A percentile compares a stretch with the other conserved stretches of the same genome.
Evolutionary conservation across 768 basidiomycete genomes (phyloP).

Genomic region (Russula sp.): DNA sequence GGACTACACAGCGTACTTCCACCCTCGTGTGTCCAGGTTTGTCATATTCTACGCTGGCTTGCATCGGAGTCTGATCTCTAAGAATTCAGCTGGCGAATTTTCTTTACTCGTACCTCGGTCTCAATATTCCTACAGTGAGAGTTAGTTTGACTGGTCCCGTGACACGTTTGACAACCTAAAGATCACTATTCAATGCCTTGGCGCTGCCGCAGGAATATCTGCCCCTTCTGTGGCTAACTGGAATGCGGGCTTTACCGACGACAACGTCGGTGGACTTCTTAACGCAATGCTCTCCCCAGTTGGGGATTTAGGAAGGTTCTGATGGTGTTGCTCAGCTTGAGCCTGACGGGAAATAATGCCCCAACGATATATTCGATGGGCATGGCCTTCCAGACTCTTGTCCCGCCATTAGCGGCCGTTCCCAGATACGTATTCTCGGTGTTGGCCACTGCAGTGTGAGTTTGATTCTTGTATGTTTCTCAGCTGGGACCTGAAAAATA

Average conservation of each 20-base stretch:
- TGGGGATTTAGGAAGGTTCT: constrained; percentile 70
- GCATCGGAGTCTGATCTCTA: neutral
- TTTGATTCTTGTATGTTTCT: neutral
- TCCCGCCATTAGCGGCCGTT: constrained; percentile 55
- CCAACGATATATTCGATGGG: constrained; percentile 80
- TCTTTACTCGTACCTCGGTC: constrained; percentile 63
- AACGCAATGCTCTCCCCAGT: constrained; percentile 59
- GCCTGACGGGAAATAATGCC: constrained; percentile 76
- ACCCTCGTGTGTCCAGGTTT: constrained; percentile 56
- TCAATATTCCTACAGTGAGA: constrained; percentile 58
- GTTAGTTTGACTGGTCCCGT: constrained; percentile 11
- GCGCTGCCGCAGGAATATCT: constrained; percentile 63
- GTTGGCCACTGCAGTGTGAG: constrained; percentile 60
- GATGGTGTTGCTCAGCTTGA: constrained; percentile 68
- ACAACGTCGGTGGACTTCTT: constrained; percentile 61
- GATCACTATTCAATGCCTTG: constrained; percentile 52
- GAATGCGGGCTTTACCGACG: constrained; percentile 50
- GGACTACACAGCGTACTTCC: constrained; percentile 74
- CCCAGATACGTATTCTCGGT: constrained; percentile 71
- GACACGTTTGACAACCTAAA: constrained; percentile 22
- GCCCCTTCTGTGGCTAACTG: constrained; percentile 55
- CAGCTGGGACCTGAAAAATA: neutral
- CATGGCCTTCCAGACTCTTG: constrained; percentile 66
- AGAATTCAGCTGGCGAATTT: constrained; percentile 52
- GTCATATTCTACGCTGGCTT: constrained; percentile 6